Conservation (phyloP, 2,329 filamentous ascomycete genomes). For the Arthrobotrys entomopaga region DNA sequence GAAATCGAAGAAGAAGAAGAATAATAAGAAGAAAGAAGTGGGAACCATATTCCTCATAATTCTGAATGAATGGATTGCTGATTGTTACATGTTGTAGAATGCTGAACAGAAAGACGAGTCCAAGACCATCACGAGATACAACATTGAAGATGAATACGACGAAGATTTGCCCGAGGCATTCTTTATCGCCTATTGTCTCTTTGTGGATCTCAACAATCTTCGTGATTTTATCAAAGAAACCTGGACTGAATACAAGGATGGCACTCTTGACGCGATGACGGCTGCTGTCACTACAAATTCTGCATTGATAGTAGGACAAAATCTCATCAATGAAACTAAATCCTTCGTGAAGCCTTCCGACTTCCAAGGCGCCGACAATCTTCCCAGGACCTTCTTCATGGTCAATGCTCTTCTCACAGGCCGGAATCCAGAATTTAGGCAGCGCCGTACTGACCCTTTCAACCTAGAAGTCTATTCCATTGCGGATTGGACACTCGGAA, state of each 20-base stretch:
- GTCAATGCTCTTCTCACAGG: slow-evolving; percentile 3
- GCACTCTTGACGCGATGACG: slow-evolving; percentile 56
- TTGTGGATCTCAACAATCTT: slow-evolving; percentile 25
- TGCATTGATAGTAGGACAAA: slow-evolving; percentile 24
- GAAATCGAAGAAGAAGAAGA: too few relatives aligned
- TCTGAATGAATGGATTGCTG: too few relatives aligned
- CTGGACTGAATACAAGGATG: slow-evolving; percentile 56
- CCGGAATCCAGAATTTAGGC: slow-evolving; percentile 23
- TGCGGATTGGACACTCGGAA: slow-evolving; percentile 50
- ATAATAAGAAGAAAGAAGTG: too few relatives aligned
- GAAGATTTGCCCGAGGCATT: too few relatives aligned
- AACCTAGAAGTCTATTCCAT: slow-evolving; percentile 56
- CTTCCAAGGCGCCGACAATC: slow-evolving; percentile 13
- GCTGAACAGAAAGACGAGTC: too few relatives aligned
- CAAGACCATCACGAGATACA: too few relatives aligned
- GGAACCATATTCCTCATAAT: too few relatives aligned
- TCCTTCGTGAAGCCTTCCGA: slow-evolving; percentile 32
- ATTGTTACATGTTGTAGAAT: too few relatives aligned
- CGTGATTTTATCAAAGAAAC: slow-evolving; percentile 56
- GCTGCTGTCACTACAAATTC: slow-evolving; percentile 59
- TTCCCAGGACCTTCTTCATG: slow-evolving; percentile 10
- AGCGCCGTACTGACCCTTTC: slow-evolving; percentile 37
- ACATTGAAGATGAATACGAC: too few relatives aligned
- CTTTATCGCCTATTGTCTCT: too few relatives aligned
- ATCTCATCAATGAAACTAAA: not conserved